A percentile compares a stretch with the other conserved stretches of the same genome.
Evolutionary conservation across 768 basidiomycete genomes (phyloP).

Genomic region (Dacryopinax primogenitus): DNA sequence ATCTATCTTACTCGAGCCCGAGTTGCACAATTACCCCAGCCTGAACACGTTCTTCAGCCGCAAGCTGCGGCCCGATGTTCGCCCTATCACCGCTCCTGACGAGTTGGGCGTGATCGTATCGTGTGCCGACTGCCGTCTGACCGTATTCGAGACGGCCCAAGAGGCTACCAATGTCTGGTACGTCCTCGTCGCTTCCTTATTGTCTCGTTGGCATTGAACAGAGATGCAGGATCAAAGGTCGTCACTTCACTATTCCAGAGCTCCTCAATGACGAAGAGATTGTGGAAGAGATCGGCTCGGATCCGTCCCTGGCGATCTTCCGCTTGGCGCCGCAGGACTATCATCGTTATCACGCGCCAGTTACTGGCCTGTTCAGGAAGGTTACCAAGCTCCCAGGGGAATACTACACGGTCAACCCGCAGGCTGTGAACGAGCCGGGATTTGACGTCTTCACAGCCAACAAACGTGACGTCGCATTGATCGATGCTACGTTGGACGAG

Average conservation of each 20-base stretch:
- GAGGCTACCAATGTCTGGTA: conserved; percentile 59
- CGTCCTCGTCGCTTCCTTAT: conserved; percentile 13
- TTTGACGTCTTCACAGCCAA: conserved; percentile 58
- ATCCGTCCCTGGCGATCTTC: conserved; percentile 44
- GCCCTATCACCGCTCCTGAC: conserved; percentile 45
- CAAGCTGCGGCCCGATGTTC: conserved; percentile 43
- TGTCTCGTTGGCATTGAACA: not conserved
- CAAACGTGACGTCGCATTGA: conserved; percentile 41
- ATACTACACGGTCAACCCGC: conserved; percentile 67
- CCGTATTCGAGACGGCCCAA: conserved; percentile 47
- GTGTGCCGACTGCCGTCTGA: conserved; percentile 61
- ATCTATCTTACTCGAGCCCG: conserved; percentile 50
- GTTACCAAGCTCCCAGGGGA: conserved; percentile 39
- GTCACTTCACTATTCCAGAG: conserved; percentile 49
- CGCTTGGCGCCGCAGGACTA: conserved; percentile 70
- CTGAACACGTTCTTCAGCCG: conserved; percentile 75
- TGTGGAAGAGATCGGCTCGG: conserved; percentile 26
- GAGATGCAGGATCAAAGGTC: conserved; percentile 62
- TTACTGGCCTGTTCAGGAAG: conserved; percentile 42
- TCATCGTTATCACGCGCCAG: conserved; percentile 64
- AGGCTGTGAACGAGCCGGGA: conserved; percentile 54
- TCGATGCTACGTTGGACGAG: conserved; percentile 35
- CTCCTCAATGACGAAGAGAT: conserved; percentile 41
- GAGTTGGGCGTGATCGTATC: conserved; percentile 45
- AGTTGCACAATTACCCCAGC: conserved; percentile 46